phyloP scores from a whole-genome alignment of 78 protist species.

The Cavenderia fasciculata region DNA sequence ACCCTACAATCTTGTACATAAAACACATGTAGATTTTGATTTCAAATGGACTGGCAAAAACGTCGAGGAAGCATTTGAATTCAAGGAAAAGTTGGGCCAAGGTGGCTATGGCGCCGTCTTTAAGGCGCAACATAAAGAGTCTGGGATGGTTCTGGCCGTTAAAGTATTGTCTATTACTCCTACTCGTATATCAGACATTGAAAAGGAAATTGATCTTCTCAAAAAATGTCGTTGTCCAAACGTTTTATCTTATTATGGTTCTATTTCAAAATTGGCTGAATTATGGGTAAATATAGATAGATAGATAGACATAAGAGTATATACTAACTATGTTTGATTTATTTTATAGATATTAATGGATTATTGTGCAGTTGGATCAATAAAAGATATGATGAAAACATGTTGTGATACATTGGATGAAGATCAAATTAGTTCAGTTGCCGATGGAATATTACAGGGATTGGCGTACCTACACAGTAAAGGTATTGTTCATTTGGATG shows the following conservation, averaged over 20 bases:
- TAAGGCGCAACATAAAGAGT: slow-evolving; percentile 62
- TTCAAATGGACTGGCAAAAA: slow-evolving; percentile 79
- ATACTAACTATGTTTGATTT: slow-evolving; percentile 1
- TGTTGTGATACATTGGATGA: slow-evolving; percentile 65
- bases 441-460: slow-evolving; percentile 66
- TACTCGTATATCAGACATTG: slow-evolving; percentile 49
- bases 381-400: slow-evolving; percentile 79
- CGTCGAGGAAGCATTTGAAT: slow-evolving; percentile 69
- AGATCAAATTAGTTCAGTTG: slow-evolving; percentile 70
- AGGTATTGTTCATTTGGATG: slow-evolving; percentile 88
- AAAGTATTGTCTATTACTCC: slow-evolving; percentile 69
- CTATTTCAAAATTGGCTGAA: slow-evolving; percentile 74
- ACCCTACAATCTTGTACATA: slow-evolving; percentile 82
- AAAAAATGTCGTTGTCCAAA: slow-evolving; percentile 61
- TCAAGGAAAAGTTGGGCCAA: slow-evolving; percentile 69
- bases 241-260: slow-evolving; percentile 82
- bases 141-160: slow-evolving; percentile 37
- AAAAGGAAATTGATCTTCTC: slow-evolving; percentile 78
- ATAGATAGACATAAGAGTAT: too few relatives aligned
- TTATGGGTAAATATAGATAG: too few relatives aligned
- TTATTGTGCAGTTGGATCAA: slow-evolving; percentile 88
- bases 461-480: slow-evolving; percentile 84
- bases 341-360: slow-evolving; percentile 88
- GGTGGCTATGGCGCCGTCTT: slow-evolving; percentile 83
- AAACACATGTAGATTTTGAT: slow-evolving; percentile 82